Conservation (phyloP, 2,329 filamentous ascomycete species). For the Colletotrichum acutatum region DNA sequence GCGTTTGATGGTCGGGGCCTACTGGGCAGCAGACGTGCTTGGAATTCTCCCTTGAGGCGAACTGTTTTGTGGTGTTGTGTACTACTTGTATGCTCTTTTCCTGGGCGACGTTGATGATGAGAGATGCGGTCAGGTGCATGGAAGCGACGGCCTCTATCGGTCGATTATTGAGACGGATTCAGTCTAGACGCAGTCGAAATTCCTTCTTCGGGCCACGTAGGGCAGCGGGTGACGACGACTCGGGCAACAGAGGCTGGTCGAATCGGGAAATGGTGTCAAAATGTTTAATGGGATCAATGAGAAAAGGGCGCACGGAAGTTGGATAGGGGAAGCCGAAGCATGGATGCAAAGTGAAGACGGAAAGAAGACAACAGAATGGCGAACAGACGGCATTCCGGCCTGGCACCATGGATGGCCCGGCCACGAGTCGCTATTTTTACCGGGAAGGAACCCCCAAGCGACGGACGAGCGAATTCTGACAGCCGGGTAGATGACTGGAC, state of each 20-base stretch:
- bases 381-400: constrained; percentile 4
- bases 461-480: constrained; percentile 1
- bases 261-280: constrained; percentile 12
- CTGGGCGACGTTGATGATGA: not conserved
- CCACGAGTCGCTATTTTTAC: constrained; percentile 10
- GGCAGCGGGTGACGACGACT: constrained; percentile 11
- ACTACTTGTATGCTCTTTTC: not conserved
- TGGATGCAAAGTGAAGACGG: not conserved
- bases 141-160: not conserved
- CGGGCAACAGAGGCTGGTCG: not conserved
- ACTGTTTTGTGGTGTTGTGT: not conserved
- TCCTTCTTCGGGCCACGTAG: constrained; percentile 5
- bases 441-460: not conserved
- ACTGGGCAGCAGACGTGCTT: too few relatives aligned
- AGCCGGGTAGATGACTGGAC: constrained; percentile 8
- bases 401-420: constrained; percentile 20
- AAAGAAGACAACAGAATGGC: not conserved
- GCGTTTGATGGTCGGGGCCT: not conserved
- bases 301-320: not conserved
- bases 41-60: not conserved
- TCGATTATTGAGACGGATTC: not conserved
- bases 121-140: constrained; percentile 1
- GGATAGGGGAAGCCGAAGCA: not conserved
- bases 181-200: constrained; percentile 5
- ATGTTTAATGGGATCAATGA: not conserved